Conservation (phyloP, 331 rosid genomes). For the Rosa hybrid region DNA sequence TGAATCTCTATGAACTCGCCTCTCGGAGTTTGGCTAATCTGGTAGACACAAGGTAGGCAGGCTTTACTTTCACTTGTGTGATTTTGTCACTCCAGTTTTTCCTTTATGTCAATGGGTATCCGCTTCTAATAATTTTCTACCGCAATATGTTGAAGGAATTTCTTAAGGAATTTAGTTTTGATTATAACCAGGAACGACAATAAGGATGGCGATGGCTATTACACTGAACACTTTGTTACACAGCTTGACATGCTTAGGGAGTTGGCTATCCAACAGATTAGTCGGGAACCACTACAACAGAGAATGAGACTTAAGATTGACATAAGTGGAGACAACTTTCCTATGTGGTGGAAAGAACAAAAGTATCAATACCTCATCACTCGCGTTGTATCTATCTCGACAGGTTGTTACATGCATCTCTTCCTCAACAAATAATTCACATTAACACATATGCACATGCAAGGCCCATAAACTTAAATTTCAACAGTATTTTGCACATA, state of each 20-base stretch:
- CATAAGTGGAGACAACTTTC: conserved; percentile 38
- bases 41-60: conserved; percentile 47
- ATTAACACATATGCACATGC: background rate
- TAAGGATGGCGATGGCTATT: conserved; percentile 25
- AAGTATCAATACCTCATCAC: conserved; percentile 32
- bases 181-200: conserved; percentile 18
- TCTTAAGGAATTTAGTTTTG: background rate
- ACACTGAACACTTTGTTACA: conserved; percentile 42
- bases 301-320: conserved; percentile 48
- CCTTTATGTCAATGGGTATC: background rate
- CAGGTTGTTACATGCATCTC: conserved; percentile 35
- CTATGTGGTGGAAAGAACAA: conserved; percentile 48
- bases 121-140: background rate
- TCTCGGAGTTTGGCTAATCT: conserved; percentile 44
- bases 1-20: conserved; percentile 36
- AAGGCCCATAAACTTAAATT: too few species aligned
- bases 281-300: conserved; percentile 26
- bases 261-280: conserved; percentile 46
- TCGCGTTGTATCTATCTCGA: conserved; percentile 47
- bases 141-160: background rate
- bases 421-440: background rate
- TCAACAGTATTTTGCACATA: background rate
- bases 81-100: background rate
- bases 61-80: background rate
- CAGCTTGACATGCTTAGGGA: conserved; percentile 59